phyloP scores from a whole-genome alignment of 75 land plant genomes.

The Pseudotsuga menziesii region DNA sequence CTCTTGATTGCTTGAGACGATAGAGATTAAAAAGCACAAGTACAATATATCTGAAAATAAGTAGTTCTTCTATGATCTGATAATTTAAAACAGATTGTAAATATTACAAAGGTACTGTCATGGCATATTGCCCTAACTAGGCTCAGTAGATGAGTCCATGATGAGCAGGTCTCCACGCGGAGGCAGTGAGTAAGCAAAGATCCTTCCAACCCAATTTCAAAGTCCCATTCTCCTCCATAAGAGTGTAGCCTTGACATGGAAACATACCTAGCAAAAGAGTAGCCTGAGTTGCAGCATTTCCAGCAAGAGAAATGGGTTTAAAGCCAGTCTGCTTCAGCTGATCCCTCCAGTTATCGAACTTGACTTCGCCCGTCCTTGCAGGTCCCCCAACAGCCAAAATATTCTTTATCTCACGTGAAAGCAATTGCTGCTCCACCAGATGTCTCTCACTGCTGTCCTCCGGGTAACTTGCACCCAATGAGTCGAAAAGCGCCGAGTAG shows the following conservation, averaged over 20 bases:
- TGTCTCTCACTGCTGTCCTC: constrained; percentile 86
- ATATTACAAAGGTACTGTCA: no score
- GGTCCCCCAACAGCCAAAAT: constrained; percentile 87
- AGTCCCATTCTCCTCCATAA: constrained; percentile 82
- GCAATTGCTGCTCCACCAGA: constrained; percentile 89
- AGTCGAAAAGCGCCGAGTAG: constrained; percentile 96
- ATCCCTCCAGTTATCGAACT: constrained; percentile 79
- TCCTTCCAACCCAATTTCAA: constrained; percentile 97
- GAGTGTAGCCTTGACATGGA: constrained; percentile 80
- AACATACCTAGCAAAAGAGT: constrained; percentile 86
- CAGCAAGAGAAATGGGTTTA: constrained; percentile 65
- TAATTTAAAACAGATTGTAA: no score
- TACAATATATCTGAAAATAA: no score
- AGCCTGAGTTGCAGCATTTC: constrained; percentile 93
- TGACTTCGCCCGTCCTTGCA: constrained; percentile 64
- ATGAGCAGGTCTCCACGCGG: constrained; percentile 70
- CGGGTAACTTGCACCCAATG: constrained; percentile 80
- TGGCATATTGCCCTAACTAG: no score
- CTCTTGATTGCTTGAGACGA: no score
- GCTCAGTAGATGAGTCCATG: no score
- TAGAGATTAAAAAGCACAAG: no score
- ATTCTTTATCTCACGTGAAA: constrained; percentile 80
- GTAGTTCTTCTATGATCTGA: no score
- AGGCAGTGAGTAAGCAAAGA: constrained; percentile 83
- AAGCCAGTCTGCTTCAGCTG: constrained; percentile 74